Conservation (phyloP, 208 protist species). For the Angomonas ambiguus region DNA sequence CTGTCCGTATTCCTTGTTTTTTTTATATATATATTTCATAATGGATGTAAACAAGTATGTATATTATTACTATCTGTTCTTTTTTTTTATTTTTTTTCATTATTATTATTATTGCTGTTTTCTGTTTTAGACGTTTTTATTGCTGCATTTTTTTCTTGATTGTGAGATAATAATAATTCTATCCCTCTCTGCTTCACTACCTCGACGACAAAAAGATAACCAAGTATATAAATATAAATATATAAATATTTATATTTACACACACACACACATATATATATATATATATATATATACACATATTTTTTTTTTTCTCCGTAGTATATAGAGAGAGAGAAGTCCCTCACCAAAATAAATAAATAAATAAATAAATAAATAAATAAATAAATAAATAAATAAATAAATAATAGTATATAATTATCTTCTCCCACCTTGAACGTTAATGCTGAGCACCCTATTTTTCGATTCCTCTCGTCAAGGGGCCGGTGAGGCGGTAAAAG, state of each 20-base stretch:
- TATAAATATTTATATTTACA: background rate
- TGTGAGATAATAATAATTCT: conserved; percentile 4
- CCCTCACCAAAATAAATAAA: background rate
- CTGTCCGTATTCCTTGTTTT: too few relatives aligned
- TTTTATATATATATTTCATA: too few relatives aligned
- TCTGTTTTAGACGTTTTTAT: background rate
- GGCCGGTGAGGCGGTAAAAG: conserved; percentile 3
- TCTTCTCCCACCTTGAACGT: conserved; percentile 8
- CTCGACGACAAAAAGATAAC: background rate
- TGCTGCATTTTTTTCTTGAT: conserved; percentile 13
- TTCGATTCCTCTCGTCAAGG: conserved; percentile 48
- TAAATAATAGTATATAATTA: too few relatives aligned
- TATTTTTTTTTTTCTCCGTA: background rate
- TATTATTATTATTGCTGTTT: background rate
- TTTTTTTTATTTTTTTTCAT: conserved; percentile 9
- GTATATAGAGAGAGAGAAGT: too few relatives aligned
- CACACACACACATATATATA: background rate
- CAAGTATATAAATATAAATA: background rate
- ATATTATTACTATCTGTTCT: conserved; percentile 1
- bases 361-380: conserved; percentile 3
- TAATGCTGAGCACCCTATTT: conserved; percentile 75
- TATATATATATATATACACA: too few relatives aligned
- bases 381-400: too few relatives aligned
- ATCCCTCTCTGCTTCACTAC: conserved; percentile 13
- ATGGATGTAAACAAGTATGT: too few relatives aligned